These are phyloP conservation scores for Cercospora zeina DNA, from an alignment of 2,329 filamentous ascomycete genomes.

Conservation along the genomic window DNA sequence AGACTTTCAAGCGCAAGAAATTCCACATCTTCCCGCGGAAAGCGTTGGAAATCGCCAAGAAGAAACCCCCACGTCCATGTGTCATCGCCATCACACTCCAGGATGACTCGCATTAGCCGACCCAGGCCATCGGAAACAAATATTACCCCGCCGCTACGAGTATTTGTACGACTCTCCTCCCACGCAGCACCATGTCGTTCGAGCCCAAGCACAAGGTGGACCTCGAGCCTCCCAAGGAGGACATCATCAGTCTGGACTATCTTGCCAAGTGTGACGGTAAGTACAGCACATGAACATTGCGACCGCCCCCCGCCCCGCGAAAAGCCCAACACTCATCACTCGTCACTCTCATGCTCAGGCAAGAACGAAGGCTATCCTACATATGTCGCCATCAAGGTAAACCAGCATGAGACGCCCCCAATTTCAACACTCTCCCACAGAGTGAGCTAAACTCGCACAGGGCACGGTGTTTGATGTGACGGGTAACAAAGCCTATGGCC, in stretches of 20 bases:
- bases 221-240: slow-evolving; percentile 81
- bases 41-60: background rate
- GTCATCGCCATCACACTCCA: slow-evolving; percentile 4
- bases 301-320: background rate
- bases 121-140: slow-evolving; percentile 1
- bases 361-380: slow-evolving; percentile 62
- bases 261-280: slow-evolving; percentile 80
- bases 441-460: slow-evolving; percentile 47
- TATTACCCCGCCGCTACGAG: background rate
- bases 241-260: slow-evolving; percentile 77
- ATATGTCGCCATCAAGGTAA: slow-evolving; percentile 60
- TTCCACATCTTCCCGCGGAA: background rate
- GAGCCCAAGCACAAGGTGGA: slow-evolving; percentile 75
- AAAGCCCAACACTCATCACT: background rate
- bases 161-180: background rate
- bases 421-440: background rate
- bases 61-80: slow-evolving; percentile 6
- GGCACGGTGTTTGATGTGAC: slow-evolving; percentile 94
- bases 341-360: slow-evolving; percentile 52
- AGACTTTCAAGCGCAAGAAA: background rate
- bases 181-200: slow-evolving; percentile 52
- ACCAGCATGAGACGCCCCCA: background rate
- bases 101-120: slow-evolving; percentile 9
- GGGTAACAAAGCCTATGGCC: slow-evolving; percentile 81
- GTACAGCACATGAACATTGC: slow-evolving; percentile 36